These are phyloP conservation scores for Panellus pusillus DNA, from an alignment of 768 basidiomycete genomes.

Conservation along the genomic window DNA sequence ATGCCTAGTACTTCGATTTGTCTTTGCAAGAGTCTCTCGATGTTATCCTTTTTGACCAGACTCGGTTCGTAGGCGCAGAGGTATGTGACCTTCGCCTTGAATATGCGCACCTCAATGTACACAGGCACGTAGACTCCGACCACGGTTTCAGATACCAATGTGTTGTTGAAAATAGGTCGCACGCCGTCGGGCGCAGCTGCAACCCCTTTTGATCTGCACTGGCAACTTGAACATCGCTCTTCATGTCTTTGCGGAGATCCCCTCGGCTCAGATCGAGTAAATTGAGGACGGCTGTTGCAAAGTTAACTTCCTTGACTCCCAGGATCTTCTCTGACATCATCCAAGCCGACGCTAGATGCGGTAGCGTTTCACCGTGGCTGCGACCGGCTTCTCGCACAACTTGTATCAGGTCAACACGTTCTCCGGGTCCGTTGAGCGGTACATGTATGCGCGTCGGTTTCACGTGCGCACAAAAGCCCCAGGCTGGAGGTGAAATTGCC, in stretches of 20 bases:
- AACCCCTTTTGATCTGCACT: no score
- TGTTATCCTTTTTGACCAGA: background rate
- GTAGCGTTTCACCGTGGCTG: background rate
- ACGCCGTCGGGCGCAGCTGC: no score
- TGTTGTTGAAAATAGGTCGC: background rate
- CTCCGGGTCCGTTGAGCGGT: no score
- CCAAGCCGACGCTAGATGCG: background rate
- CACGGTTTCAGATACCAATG: background rate
- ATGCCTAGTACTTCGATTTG: background rate
- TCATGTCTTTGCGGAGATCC: background rate
- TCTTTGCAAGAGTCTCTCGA: constrained; percentile 1
- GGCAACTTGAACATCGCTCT: background rate
- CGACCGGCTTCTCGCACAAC: constrained; percentile 1
- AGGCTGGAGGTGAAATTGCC: background rate
- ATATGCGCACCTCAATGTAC: background rate
- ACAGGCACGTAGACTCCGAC: constrained; percentile 1
- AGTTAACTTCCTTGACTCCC: background rate
- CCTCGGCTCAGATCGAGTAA: background rate
- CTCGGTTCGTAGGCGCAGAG: constrained; percentile 3
- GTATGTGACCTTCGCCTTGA: background rate
- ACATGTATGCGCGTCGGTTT: background rate
- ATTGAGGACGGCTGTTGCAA: constrained; percentile 1
- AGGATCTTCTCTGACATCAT: constrained; percentile 2
- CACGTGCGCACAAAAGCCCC: constrained; percentile 2
- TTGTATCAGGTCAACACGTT: background rate